Percentiles rank a stretch among this genome's conserved stretches.
These are phyloP conservation scores for Apiotrichum laibachii DNA, from an alignment of 1,284 basidiomycete genomes.

Conservation along the genomic window DNA sequence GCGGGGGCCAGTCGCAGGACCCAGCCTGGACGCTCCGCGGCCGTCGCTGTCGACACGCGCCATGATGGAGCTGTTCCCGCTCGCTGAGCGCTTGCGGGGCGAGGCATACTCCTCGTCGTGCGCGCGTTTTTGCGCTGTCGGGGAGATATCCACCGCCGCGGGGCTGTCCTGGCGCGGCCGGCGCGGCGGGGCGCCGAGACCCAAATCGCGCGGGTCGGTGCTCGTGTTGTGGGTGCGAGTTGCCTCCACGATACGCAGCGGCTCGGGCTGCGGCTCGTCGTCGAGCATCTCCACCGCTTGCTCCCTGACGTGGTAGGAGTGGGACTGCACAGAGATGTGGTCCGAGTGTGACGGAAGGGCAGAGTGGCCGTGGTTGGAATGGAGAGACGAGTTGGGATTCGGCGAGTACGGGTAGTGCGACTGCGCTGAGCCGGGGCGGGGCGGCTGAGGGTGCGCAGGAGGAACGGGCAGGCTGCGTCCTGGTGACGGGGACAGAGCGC, in stretches of 20 bases:
- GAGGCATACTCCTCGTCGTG: constrained; percentile 36
- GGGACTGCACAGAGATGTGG: constrained; percentile 1
- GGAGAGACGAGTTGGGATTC: background rate
- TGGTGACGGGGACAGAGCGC: too few relatives aligned
- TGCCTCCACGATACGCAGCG: background rate
- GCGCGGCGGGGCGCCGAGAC: constrained; percentile 34
- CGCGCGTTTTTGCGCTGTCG: constrained; percentile 32
- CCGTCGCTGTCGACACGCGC: constrained; percentile 26
- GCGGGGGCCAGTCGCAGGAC: background rate
- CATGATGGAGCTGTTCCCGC: constrained; percentile 9
- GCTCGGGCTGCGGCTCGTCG: background rate
- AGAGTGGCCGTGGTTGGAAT: background rate
- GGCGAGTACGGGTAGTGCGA: background rate
- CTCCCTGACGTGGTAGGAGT: background rate
- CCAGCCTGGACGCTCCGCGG: background rate
- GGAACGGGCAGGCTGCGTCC: too few relatives aligned
- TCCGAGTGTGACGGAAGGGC: background rate
- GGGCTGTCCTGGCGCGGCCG: constrained; percentile 30
- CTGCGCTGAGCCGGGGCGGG: background rate
- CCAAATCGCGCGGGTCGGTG: constrained; percentile 2
- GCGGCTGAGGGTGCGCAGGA: background rate
- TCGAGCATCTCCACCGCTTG: background rate
- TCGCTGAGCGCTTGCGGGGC: constrained; percentile 40
- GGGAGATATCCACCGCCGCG: constrained; percentile 1
- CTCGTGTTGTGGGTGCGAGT: background rate